Percentiles rank a stretch among this genome's conserved stretches.
Evolutionary conservation across 495 filamentous ascomycete genomes (phyloP).

Genomic region (Penicillium coffeae): DNA sequence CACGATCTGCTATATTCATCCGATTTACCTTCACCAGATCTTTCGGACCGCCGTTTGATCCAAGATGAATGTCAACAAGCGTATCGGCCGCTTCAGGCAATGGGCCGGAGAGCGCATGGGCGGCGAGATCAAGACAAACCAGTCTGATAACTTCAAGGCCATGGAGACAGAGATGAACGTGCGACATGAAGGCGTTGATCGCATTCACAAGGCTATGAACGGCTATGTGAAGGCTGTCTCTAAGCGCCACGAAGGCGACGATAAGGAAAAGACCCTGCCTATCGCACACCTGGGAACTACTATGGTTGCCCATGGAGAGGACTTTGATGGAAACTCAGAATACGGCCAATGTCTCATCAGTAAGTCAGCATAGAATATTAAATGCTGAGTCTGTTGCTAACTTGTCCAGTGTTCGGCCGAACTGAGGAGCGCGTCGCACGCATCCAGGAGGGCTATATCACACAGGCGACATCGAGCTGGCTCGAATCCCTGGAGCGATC

Average conservation of each 20-base stretch:
- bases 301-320: conserved; percentile 90
- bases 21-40: neutral
- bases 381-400: conserved; percentile 7
- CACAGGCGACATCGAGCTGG: conserved; percentile 81
- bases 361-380: conserved; percentile 36
- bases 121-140: conserved; percentile 80
- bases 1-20: neutral
- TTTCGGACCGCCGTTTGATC: neutral
- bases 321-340: conserved; percentile 87
- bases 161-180: conserved; percentile 91
- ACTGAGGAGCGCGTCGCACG: conserved; percentile 86
- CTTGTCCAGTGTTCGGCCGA: conserved; percentile 62
- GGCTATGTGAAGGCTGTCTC: conserved; percentile 87
- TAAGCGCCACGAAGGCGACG: conserved; percentile 77
- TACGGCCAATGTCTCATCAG: conserved; percentile 85
- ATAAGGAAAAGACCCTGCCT: conserved; percentile 80
- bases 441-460: conserved; percentile 80
- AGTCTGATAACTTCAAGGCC: conserved; percentile 90
- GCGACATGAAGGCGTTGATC: conserved; percentile 89
- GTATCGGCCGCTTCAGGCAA: conserved; percentile 95
- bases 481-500: conserved; percentile 87
- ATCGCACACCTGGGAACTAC: conserved; percentile 77
- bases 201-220: conserved; percentile 84
- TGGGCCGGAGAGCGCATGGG: conserved; percentile 99
- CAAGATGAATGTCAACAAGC: conserved; percentile 91